phyloP scores from a whole-genome alignment of 257 asterid species.

The Asclepias syriaca region DNA sequence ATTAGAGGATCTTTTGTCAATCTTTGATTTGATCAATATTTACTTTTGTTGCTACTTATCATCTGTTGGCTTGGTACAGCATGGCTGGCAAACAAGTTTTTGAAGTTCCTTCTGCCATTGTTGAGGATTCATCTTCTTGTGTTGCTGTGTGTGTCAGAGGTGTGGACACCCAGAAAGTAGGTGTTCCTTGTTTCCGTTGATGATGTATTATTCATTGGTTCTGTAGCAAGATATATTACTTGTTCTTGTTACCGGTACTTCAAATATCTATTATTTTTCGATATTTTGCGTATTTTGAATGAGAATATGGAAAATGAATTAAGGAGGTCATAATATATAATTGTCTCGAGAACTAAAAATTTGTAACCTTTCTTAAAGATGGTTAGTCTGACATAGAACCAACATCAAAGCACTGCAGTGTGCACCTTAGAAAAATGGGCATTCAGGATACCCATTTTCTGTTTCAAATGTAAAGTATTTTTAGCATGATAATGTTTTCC shows the following conservation, averaged over 20 bases:
- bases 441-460: not conserved
- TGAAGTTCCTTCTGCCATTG: constrained; percentile 83
- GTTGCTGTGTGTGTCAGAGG: constrained; percentile 89
- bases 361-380: not conserved
- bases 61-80: constrained; percentile 40
- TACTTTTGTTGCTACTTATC: not conserved
- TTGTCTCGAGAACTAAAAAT: not conserved
- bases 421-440: not conserved
- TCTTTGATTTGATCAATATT: not conserved
- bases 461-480: not conserved
- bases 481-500: not conserved
- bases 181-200: constrained; percentile 16
- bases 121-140: constrained; percentile 82
- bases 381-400: not conserved
- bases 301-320: not conserved
- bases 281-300: not conserved
- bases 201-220: not conserved
- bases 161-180: constrained; percentile 84
- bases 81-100: constrained; percentile 93
- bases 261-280: not conserved
- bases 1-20: not conserved
- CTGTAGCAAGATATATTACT: not conserved
- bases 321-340: not conserved
- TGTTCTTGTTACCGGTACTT: not conserved
- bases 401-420: not conserved